These are phyloP conservation scores for Fusarium solani-melongenae DNA, from an alignment of 2,329 filamentous ascomycete genomes.

Conservation along the genomic window DNA sequence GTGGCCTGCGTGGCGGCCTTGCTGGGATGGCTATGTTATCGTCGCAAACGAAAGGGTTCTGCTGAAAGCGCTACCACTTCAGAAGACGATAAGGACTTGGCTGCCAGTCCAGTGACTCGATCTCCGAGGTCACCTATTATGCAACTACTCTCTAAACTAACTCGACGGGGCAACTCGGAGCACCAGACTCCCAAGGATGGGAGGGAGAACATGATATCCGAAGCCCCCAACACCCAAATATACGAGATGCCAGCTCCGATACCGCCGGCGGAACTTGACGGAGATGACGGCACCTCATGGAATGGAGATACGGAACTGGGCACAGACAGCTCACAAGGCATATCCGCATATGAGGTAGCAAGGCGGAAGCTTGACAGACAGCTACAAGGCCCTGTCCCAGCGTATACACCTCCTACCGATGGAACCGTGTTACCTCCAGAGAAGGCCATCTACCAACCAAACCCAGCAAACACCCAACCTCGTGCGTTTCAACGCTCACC, in stretches of 20 bases:
- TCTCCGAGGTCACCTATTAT: constrained; percentile 40
- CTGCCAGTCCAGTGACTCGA: constrained; percentile 46
- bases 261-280: constrained; percentile 62
- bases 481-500: constrained; percentile 28
- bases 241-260: constrained; percentile 63
- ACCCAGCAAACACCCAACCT: constrained; percentile 31
- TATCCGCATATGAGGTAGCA: constrained; percentile 63
- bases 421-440: constrained; percentile 44
- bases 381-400: constrained; percentile 61
- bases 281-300: constrained; percentile 51
- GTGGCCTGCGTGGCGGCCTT: constrained; percentile 44
- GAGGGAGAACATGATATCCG: constrained; percentile 40
- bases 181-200: constrained; percentile 35
- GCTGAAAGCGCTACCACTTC: constrained; percentile 35
- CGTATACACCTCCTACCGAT: constrained; percentile 57
- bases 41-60: constrained; percentile 46
- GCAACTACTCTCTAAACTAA: constrained; percentile 55
- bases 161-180: constrained; percentile 49
- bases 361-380: constrained; percentile 63
- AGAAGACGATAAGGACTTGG: constrained; percentile 52
- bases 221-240: constrained; percentile 58
- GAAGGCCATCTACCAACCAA: constrained; percentile 40
- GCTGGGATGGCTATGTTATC: constrained; percentile 48
- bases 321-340: constrained; percentile 51
- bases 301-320: constrained; percentile 55